phyloP scores from a whole-genome alignment of 192 early-diverging fungal genomes.

The Umbelopsis ramanniana region DNA sequence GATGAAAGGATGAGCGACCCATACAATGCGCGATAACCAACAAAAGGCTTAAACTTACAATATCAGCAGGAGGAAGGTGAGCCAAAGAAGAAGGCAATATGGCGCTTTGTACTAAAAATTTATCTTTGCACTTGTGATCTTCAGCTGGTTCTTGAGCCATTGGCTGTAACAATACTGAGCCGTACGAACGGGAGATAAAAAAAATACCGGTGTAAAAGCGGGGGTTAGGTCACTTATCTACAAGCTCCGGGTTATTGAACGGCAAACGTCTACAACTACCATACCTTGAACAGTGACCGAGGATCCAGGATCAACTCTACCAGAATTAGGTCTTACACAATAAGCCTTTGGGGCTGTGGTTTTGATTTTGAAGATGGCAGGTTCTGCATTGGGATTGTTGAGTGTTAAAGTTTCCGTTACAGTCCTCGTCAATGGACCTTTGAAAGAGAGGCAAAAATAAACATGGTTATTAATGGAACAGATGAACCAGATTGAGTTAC shows the following conservation, averaged over 20 bases:
- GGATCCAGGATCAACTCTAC: conserved; percentile 71
- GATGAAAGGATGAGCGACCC: neutral
- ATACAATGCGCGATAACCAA: neutral
- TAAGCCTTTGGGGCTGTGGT: conserved; percentile 99
- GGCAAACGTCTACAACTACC: neutral
- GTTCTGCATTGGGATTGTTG: conserved; percentile 67
- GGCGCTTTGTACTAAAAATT: conserved; percentile 93
- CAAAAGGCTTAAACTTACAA: neutral
- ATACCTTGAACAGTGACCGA: conserved; percentile 79
- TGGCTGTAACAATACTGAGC: conserved; percentile 82
- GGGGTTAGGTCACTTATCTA: neutral
- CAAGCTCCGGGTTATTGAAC: neutral
- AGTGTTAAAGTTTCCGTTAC: conserved; percentile 62
- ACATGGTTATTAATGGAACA: neutral
- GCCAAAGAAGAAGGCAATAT: conserved; percentile 58
- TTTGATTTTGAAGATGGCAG: conserved; percentile 95
- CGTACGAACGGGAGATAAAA: neutral
- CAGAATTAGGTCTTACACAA: conserved; percentile 94
- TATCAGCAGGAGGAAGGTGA: conserved; percentile 25
- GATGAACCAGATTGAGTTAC: neutral
- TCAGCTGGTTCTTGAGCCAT: conserved; percentile 83
- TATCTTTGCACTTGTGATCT: conserved; percentile 92
- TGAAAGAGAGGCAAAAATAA: neutral
- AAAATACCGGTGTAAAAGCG: neutral
- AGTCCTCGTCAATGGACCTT: conserved; percentile 66